Evolutionary conservation across 1,284 basidiomycete genomes (phyloP).

Genomic region (Ceratobasidium papillatum): DNA sequence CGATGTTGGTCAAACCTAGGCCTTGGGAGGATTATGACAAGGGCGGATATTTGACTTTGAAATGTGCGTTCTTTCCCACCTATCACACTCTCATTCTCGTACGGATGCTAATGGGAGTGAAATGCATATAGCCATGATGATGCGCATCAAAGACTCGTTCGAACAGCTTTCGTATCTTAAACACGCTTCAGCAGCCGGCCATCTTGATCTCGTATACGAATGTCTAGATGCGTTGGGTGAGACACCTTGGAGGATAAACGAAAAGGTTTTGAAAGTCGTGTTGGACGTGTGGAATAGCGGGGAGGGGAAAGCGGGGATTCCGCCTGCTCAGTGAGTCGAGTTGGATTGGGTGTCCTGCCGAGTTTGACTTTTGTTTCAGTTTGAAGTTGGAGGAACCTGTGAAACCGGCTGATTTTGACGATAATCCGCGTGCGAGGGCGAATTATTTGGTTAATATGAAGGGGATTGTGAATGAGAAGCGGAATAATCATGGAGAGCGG

Average conservation of each 20-base stretch:
- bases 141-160: slow-evolving; percentile 92
- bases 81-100: slow-evolving; percentile 9
- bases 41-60: slow-evolving; percentile 87
- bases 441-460: slow-evolving; percentile 70
- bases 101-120: neutral
- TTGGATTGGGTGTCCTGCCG: neutral
- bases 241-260: slow-evolving; percentile 93
- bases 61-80: slow-evolving; percentile 59
- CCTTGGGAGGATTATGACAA: slow-evolving; percentile 84
- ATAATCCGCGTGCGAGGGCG: slow-evolving; percentile 72
- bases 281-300: slow-evolving; percentile 86
- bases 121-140: slow-evolving; percentile 65
- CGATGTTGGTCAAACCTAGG: slow-evolving; percentile 93
- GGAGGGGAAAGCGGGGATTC: slow-evolving; percentile 77
- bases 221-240: slow-evolving; percentile 90
- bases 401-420: slow-evolving; percentile 67
- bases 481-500: slow-evolving; percentile 87
- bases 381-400: slow-evolving; percentile 71
- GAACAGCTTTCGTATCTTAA: slow-evolving; percentile 88
- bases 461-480: slow-evolving; percentile 67
- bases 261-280: slow-evolving; percentile 75
- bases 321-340: slow-evolving; percentile 59
- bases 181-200: slow-evolving; percentile 76
- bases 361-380: slow-evolving; percentile 39
- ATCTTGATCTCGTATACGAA: slow-evolving; percentile 86